Evolutionary conservation across 1,139 yeast genomes (phyloP).

Genomic region (Nakaseomyces nivariensis): DNA sequence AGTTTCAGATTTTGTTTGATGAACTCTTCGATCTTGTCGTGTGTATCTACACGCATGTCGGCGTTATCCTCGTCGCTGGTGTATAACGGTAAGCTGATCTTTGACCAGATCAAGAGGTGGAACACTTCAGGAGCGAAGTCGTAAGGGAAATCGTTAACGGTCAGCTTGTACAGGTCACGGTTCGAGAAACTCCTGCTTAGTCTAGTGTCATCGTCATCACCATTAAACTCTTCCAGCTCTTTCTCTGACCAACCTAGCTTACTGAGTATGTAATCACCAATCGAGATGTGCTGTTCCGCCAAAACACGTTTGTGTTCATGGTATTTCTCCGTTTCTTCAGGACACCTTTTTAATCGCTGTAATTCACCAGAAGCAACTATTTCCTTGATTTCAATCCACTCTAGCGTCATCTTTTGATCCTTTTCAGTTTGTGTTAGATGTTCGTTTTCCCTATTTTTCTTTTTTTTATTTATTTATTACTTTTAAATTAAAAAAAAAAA

Average conservation of each 20-base stretch:
- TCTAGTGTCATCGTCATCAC: slow-evolving; percentile 12
- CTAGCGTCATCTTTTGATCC: not conserved
- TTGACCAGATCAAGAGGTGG: slow-evolving; percentile 37
- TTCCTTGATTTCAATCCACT: slow-evolving; percentile 16
- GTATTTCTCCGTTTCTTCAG: slow-evolving; percentile 15
- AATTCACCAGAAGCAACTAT: slow-evolving; percentile 17
- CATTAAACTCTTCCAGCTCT: slow-evolving; percentile 14
- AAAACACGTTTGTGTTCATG: slow-evolving; percentile 15
- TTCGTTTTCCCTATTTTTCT: too few relatives aligned
- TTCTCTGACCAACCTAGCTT: slow-evolving; percentile 17
- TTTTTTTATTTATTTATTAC: too few relatives aligned
- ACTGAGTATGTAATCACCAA: slow-evolving; percentile 15
- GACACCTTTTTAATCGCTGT: slow-evolving; percentile 14
- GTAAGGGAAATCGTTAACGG: slow-evolving; percentile 35
- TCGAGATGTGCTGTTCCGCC: slow-evolving; percentile 7
- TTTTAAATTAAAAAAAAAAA: too few relatives aligned
- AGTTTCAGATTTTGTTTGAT: slow-evolving; percentile 11
- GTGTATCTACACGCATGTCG: slow-evolving; percentile 8
- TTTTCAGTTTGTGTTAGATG: too few relatives aligned
- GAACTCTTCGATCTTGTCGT: slow-evolving; percentile 16
- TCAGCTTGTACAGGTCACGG: slow-evolving; percentile 16
- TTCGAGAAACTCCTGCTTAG: slow-evolving; percentile 11
- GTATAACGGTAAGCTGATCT: slow-evolving; percentile 33
- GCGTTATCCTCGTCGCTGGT: slow-evolving; percentile 13
- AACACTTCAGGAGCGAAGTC: slow-evolving; percentile 29